A percentile compares a stretch with the other conserved stretches of the same genome.
phyloP scores from a whole-genome alignment of 257 asterid species.

The Salvia splendens region DNA sequence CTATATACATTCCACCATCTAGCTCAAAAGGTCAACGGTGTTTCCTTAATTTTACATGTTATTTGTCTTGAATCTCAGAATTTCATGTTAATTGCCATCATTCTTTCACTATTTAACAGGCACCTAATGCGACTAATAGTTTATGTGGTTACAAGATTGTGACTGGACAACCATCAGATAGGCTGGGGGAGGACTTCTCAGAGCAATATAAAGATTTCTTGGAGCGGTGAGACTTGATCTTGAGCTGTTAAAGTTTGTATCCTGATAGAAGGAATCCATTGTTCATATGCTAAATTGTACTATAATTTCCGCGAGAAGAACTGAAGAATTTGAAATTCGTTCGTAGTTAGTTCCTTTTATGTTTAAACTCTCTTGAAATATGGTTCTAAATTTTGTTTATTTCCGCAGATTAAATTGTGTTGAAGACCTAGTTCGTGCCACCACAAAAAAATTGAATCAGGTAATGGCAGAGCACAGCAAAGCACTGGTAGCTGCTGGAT shows the following conservation, averaged over 20 bases:
- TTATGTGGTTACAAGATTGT: constrained; percentile 93
- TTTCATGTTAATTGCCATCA: constrained; percentile 25
- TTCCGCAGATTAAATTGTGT: constrained; percentile 66
- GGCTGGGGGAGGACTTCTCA: constrained; percentile 98
- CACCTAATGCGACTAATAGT: constrained; percentile 90
- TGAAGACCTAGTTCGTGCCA: constrained; percentile 76
- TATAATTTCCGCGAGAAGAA: constrained; percentile 6
- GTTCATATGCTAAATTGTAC: background rate
- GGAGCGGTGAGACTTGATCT: constrained; percentile 57
- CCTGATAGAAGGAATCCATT: constrained; percentile 4
- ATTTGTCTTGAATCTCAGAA: constrained; percentile 21
- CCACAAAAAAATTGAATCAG: constrained; percentile 73
- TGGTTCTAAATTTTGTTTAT: constrained; percentile 15
- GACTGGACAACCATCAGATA: constrained; percentile 97
- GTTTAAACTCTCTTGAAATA: constrained; percentile 11
- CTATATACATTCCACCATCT: constrained; percentile 83
- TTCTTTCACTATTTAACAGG: constrained; percentile 50
- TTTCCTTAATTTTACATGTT: constrained; percentile 30
- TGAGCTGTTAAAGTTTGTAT: background rate
- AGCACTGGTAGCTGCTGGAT: constrained; percentile 63
- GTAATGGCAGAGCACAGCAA: constrained; percentile 72
- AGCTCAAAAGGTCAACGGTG: constrained; percentile 67
- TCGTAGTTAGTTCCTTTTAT: constrained; percentile 10
- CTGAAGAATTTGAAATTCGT: constrained; percentile 1
- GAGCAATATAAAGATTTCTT: constrained; percentile 68